phyloP scores from a whole-genome alignment of 495 filamentous ascomycete genomes.

The Penicillium coffeae region DNA sequence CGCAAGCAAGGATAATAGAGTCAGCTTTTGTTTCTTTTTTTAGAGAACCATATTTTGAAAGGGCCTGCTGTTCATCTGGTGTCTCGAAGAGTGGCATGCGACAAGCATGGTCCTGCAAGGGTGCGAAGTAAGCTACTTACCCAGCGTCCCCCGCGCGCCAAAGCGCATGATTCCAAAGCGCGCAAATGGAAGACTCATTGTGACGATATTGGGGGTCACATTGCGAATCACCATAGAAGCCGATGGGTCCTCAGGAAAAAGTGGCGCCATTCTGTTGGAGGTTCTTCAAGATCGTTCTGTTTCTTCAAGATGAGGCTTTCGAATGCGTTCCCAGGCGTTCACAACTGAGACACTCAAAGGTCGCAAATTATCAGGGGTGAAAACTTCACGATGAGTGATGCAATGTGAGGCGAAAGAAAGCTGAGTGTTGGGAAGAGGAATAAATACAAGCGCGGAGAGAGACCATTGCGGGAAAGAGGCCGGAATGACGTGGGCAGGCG shows the following conservation, averaged over 20 bases:
- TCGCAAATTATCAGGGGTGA: background rate
- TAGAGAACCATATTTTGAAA: background rate
- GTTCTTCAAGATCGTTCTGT: background rate
- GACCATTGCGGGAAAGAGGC: background rate
- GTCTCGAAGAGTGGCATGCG: background rate
- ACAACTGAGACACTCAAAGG: slow-evolving; percentile 3
- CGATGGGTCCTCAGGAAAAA: slow-evolving; percentile 62
- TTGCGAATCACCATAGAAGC: slow-evolving; percentile 84
- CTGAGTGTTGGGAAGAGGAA: background rate
- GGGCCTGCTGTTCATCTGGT: background rate
- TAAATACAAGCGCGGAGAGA: background rate
- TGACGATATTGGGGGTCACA: slow-evolving; percentile 74
- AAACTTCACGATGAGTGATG: background rate
- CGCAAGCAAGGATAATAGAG: slow-evolving; percentile 11
- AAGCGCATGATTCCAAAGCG: slow-evolving; percentile 78
- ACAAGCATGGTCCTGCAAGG: slow-evolving; percentile 2
- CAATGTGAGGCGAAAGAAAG: background rate
- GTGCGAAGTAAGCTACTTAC: slow-evolving; percentile 40
- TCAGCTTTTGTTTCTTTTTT: slow-evolving; percentile 2
- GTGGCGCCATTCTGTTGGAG: slow-evolving; percentile 33
- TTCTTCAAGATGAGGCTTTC: background rate
- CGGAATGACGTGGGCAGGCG: background rate
- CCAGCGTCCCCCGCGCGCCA: slow-evolving; percentile 82
- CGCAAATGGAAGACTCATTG: slow-evolving; percentile 77
- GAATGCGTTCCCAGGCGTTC: slow-evolving; percentile 10